A percentile compares a stretch with the other conserved stretches of the same genome.
Evolutionary conservation across 257 asterid genomes (phyloP).

Genomic region (Lavandula angustifolia): DNA sequence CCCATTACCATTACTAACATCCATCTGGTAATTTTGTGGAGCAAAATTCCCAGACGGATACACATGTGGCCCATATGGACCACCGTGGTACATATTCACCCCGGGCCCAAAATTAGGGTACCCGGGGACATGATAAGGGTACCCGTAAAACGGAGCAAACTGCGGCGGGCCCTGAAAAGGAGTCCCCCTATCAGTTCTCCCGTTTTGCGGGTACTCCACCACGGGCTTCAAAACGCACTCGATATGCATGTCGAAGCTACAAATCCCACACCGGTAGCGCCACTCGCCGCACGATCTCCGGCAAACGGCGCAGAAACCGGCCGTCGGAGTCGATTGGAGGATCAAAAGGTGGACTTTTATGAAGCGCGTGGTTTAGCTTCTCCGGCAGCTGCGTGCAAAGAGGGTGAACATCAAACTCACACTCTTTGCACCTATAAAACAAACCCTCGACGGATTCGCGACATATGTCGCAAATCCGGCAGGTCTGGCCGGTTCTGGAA

Average conservation of each 20-base stretch:
- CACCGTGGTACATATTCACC: slow-evolving; percentile 6
- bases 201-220: slow-evolving; percentile 16
- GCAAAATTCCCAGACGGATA: slow-evolving; percentile 30
- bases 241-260: slow-evolving; percentile 45
- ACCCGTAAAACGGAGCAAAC: slow-evolving; percentile 24
- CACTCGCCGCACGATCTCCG: slow-evolving; percentile 31
- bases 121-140: slow-evolving; percentile 18
- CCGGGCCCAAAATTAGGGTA: slow-evolving; percentile 26
- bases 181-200: slow-evolving; percentile 19
- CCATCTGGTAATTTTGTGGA: slow-evolving; percentile 30
- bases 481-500: slow-evolving; percentile 10
- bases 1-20: slow-evolving; percentile 3
- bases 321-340: slow-evolving; percentile 4
- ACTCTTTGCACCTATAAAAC: slow-evolving; percentile 49
- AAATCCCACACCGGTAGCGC: slow-evolving; percentile 43
- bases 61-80: slow-evolving; percentile 26
- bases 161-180: slow-evolving; percentile 37
- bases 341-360: slow-evolving; percentile 39
- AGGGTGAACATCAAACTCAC: slow-evolving; percentile 56
- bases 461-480: slow-evolving; percentile 45
- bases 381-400: slow-evolving; percentile 52
- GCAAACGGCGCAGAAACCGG: slow-evolving; percentile 37
- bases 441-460: slow-evolving; percentile 48
- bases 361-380: slow-evolving; percentile 42
- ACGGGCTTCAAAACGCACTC: slow-evolving; percentile 41